Percentiles rank a stretch among this genome's conserved stretches.
Evolutionary conservation across 2,329 filamentous ascomycete genomes (phyloP).

Genomic region (Camptophora hylomeconis): DNA sequence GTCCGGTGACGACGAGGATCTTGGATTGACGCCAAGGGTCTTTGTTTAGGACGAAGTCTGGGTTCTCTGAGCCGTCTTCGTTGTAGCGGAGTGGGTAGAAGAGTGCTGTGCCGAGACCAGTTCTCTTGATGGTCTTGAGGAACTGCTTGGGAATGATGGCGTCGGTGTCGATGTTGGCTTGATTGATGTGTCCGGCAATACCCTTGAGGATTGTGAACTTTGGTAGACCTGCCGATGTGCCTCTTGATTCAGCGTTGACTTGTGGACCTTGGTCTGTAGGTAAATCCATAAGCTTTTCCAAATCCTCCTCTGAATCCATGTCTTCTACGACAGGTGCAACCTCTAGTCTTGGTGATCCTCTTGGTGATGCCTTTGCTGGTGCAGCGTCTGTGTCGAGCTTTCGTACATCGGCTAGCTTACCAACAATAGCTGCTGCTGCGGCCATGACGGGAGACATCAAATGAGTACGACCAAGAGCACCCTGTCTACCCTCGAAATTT

Average conservation of each 20-base stretch:
- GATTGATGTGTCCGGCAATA: conserved; percentile 74
- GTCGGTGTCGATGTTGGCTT: conserved; percentile 92
- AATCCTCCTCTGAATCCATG: conserved; percentile 46
- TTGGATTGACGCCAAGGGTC: conserved; percentile 73
- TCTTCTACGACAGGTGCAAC: conserved; percentile 42
- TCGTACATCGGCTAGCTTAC: conserved; percentile 84
- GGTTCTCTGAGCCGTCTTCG: conserved; percentile 58
- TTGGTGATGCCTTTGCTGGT: conserved; percentile 41
- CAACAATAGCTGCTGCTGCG: conserved; percentile 75
- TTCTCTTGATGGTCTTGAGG: conserved; percentile 97
- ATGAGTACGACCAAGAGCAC: conserved; percentile 80
- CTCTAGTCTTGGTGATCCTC: conserved; percentile 46
- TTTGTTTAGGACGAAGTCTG: conserved; percentile 79
- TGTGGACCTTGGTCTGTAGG: conserved; percentile 58
- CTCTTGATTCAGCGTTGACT: conserved; percentile 35
- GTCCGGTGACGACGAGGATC: conserved; percentile 81
- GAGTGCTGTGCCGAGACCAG: conserved; percentile 74
- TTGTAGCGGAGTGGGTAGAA: conserved; percentile 78
- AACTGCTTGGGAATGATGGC: conserved; percentile 99
- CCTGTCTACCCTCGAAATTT: conserved; percentile 95
- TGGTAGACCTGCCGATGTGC: conserved; percentile 53
- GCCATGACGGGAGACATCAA: conserved; percentile 97
- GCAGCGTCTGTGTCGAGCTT: conserved; percentile 49
- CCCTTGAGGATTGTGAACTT: conserved; percentile 77
- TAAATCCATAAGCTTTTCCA: conserved; percentile 49